Evolutionary conservation across 164 flowering plant species (phyloP), one percentile per base, ranked within the genome.

Genomic region (Warburgia ugandensis): DNA sequence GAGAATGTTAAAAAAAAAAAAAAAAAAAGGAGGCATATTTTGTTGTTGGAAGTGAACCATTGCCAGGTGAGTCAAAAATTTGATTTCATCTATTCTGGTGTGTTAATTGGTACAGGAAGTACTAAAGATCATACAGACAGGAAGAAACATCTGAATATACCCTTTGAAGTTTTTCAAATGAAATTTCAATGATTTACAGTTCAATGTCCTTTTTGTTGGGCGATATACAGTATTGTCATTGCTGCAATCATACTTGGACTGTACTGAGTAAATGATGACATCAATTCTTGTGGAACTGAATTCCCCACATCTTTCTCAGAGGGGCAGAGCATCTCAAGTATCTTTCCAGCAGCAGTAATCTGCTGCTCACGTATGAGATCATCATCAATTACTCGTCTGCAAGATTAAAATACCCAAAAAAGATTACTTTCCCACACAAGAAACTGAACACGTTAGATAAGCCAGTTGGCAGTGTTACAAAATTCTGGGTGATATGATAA

Each of bases 161-260:
- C n/a, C n/a, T n/a, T n/a, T n/a, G n/a, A n/a, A n/a, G n/a, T n/a
- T n/a, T n/a, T n/a, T n/a, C n/a, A n/a, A n/a, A n/a, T n/a, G n/a
- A n/a, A n/a, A n/a, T n/a, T n/a, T n/a, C n/a, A n/a, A n/a, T n/a
- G n/a, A n/a, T n/a, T n/a, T n/a, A n/a, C n/a, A n/a, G n/a, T n/a
- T n/a, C n/a, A n/a, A n/a, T n/a, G n/a, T n/a, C n/a, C n/a, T n/a
- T n/a, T n/a, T 13, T 48, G 43, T 54, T 49, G 68, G 21, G 36
- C 64, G 30, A 60, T 66, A 64, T 56, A 26, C 27, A 87, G 61
- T 33, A 88, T 71, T 55, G 80, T 68, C 19, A 71, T 63, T 55
- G 96, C 91, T 32, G 91, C 91, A 53, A 77, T 48, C 69, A 69
- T 60, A 56, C 94, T 80, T 20, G 96, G 88, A 8, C 65, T 63